Evolutionary conservation across 1,284 basidiomycete genomes (phyloP), one percentile per base, ranked within the genome.

Genomic region (Sporisorium exsertum): DNA sequence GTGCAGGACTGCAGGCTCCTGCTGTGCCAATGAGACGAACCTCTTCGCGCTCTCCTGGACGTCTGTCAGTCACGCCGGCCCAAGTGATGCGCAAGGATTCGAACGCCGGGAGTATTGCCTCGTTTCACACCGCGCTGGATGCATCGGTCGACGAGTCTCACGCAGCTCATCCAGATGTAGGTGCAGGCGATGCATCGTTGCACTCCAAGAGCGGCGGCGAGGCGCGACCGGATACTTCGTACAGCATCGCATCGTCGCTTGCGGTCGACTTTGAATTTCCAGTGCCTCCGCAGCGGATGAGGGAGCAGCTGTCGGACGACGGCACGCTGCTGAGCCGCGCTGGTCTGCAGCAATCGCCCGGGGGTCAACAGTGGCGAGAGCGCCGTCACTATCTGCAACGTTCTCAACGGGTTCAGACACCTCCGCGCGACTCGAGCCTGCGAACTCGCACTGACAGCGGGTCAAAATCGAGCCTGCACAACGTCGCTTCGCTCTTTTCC

Each of bases 261-360:
- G 62, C 66, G 5, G 76, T 63, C 7, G 73, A 78, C 42, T 71
- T 78, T 50, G 72, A 78, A 29, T 78, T 74, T 33, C 76, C 73
- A 24, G 62, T 66, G 5, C 76, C 72, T 15, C 72, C 71, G 29
- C 76, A 68, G 42, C 54, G 73, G 20, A 68, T 68, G 51, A 57
- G 57, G 22, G 73, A 78, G 26, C 71, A 78, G 47, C 42, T 67
- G 20, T 75, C 72, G 24, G 72, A 78, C 18, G 76, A 78, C 46
- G 76, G 72, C 5, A 78, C 72, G 20, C 47, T 75, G 26, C 68
- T 78, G 22, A 65, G 64, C 45, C 58, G 72, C 1, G 76, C 76
- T 0, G 64, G 72, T 6, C 42, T 75, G 57, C 40, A 66, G 20
- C 64, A 70, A 5, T 64, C 71, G 40, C 61, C 70, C 10, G 9